Evolutionary conservation across 805 yeast species (phyloP).

Genomic region (Pichia nakasei): DNA sequence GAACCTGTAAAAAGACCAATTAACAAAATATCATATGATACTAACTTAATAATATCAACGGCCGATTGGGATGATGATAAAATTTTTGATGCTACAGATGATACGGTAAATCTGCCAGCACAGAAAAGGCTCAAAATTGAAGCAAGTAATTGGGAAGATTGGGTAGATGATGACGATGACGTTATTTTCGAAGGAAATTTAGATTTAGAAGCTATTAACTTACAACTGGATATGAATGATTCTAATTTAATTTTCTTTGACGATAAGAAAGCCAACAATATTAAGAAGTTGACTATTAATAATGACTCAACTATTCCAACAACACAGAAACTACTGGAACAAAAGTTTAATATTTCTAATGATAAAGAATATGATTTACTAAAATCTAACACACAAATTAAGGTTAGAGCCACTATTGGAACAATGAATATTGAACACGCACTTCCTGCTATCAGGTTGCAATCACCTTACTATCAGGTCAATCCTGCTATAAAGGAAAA

Average conservation of each 20-base stretch:
- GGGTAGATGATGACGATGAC: constrained; percentile 50
- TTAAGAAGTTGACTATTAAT: constrained; percentile 10
- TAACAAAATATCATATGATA: constrained; percentile 28
- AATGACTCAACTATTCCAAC: constrained; percentile 38
- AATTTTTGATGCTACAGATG: constrained; percentile 43
- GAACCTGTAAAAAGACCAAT: constrained; percentile 13
- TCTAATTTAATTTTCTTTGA: constrained; percentile 64
- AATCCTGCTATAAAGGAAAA: constrained; percentile 55
- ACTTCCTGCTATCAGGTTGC: constrained; percentile 75
- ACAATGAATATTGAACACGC: constrained; percentile 88
- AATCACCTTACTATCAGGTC: constrained; percentile 86
- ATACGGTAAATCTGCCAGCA: constrained; percentile 12
- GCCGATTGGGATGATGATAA: constrained; percentile 72
- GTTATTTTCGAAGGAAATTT: constrained; percentile 64
- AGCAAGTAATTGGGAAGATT: constrained; percentile 34
- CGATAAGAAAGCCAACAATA: constrained; percentile 9
- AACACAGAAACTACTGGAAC: constrained; percentile 43
- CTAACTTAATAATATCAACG: constrained; percentile 55
- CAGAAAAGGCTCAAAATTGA: constrained; percentile 23
- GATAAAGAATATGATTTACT: constrained; percentile 78
- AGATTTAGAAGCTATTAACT: constrained; percentile 26
- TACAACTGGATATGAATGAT: constrained; percentile 79
- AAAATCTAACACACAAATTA: constrained; percentile 80
- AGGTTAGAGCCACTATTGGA: constrained; percentile 87
- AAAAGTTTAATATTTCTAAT: constrained; percentile 77